Conservation (phyloP, 225 moss, liverwort and hornwort genomes). For the Pseudisothecium myosuroides region DNA sequence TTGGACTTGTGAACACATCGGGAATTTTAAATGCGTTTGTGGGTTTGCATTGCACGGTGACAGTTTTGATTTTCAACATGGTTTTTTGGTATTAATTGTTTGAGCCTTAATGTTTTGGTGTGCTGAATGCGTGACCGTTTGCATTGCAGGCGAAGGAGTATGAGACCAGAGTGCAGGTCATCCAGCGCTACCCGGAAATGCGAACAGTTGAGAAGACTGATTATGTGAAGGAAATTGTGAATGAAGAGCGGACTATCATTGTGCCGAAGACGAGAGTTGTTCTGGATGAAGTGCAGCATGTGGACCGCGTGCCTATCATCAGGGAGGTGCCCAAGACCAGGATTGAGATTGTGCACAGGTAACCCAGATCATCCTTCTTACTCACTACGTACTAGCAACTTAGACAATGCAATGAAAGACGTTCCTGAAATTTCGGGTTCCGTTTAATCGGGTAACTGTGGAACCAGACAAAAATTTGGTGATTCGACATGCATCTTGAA, state of each 20-base stretch:
- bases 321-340: slow-evolving; percentile 22
- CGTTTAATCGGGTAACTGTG: no score
- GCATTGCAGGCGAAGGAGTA: slow-evolving; percentile 38
- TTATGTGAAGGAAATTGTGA: slow-evolving; percentile 37
- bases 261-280: slow-evolving; percentile 40
- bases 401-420: neutral
- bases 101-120: no score
- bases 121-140: neutral
- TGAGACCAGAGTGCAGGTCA: slow-evolving; percentile 48
- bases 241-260: slow-evolving; percentile 28
- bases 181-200: slow-evolving; percentile 52
- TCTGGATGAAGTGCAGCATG: slow-evolving; percentile 31
- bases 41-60: neutral
- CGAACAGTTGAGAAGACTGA: slow-evolving; percentile 46
- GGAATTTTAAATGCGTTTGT: no score
- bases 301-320: slow-evolving; percentile 33
- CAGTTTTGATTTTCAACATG: no score
- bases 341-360: slow-evolving; percentile 32
- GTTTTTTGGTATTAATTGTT: neutral
- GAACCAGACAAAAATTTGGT: neutral
- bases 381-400: no score
- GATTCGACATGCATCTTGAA: neutral
- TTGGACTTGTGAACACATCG: no score
- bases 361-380: neutral
- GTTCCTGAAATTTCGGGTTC: no score